phyloP scores from a whole-genome alignment of 306 rosid genomes.

The Corylus avellana region DNA sequence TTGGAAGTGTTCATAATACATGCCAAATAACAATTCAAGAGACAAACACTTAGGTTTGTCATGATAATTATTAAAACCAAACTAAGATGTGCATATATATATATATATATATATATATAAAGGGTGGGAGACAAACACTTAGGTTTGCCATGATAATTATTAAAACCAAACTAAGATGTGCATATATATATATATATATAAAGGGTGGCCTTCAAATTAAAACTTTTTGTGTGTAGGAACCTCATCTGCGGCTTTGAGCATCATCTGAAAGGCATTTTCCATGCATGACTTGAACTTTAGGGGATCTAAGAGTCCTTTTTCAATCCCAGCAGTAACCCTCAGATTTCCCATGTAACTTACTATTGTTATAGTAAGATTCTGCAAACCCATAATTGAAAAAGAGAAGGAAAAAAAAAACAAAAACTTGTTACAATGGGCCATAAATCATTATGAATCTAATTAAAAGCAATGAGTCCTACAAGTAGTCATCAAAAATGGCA shows the following conservation, averaged over 20 bases:
- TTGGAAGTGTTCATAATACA: background rate
- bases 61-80: background rate
- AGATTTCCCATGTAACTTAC: conserved; percentile 51
- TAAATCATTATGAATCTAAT: too few species aligned
- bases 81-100: too few species aligned
- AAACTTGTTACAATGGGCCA: too few species aligned
- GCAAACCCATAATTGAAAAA: too few species aligned
- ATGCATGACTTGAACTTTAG: conserved; percentile 27
- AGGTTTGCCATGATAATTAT: too few species aligned
- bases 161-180: too few species aligned
- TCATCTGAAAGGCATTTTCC: conserved; percentile 34
- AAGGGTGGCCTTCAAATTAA: background rate
- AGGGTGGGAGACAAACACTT: too few species aligned
- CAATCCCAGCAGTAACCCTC: conserved; percentile 35
- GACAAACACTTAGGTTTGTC: background rate
- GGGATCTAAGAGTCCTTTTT: conserved; percentile 46
- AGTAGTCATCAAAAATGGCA: too few species aligned
- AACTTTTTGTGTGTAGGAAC: background rate
- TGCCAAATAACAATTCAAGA: background rate
- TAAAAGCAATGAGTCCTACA: too few species aligned
- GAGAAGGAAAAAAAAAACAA: too few species aligned
- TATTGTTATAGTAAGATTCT: conserved; percentile 13
- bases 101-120: too few species aligned
- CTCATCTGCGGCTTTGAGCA: conserved; percentile 36
- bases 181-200: too few species aligned